phyloP scores from a whole-genome alignment of 139 green algal genomes.

The Closterium sp. region DNA sequence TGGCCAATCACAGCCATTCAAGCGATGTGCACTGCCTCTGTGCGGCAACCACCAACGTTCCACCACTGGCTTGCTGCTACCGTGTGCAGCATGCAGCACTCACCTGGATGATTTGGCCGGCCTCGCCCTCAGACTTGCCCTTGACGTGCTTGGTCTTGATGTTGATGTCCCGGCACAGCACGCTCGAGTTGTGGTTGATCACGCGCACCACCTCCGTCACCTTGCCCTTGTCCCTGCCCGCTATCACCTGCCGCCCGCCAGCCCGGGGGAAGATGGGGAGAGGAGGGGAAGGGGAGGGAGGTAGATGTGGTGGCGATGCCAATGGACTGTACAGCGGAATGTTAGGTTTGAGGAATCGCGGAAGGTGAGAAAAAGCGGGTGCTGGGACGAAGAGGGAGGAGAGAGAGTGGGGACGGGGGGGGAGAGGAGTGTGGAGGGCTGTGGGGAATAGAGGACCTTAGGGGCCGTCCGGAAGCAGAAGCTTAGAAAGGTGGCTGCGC shows the following conservation, averaged over 20 bases:
- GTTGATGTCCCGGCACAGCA: constrained; percentile 92
- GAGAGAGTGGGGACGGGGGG: too few relatives aligned
- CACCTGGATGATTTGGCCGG: constrained; percentile 69
- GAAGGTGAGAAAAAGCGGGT: too few relatives aligned
- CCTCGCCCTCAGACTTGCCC: constrained; percentile 75
- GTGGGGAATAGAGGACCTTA: too few relatives aligned
- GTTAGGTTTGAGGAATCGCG: neutral
- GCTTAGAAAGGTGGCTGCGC: too few relatives aligned
- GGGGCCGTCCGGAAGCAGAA: too few relatives aligned
- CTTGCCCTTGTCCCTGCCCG: constrained; percentile 90
- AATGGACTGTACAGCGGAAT: neutral
- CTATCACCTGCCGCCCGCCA: constrained; percentile 65
- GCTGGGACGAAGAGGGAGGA: too few relatives aligned
- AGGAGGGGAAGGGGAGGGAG: constrained; percentile 22
- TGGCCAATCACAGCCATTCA: too few relatives aligned
- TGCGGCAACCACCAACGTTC: too few relatives aligned
- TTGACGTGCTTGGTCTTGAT: constrained; percentile 86
- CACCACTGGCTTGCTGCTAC: too few relatives aligned
- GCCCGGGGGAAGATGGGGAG: neutral
- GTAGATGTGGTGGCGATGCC: neutral
- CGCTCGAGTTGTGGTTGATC: constrained; percentile 73
- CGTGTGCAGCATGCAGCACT: neutral
- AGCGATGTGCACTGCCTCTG: neutral
- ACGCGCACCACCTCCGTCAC: constrained; percentile 74
- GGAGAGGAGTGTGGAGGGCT: too few relatives aligned